Evolutionary conservation across 2,329 filamentous ascomycete genomes (phyloP).

Genomic region (Lasiodiplodia sp.): DNA sequence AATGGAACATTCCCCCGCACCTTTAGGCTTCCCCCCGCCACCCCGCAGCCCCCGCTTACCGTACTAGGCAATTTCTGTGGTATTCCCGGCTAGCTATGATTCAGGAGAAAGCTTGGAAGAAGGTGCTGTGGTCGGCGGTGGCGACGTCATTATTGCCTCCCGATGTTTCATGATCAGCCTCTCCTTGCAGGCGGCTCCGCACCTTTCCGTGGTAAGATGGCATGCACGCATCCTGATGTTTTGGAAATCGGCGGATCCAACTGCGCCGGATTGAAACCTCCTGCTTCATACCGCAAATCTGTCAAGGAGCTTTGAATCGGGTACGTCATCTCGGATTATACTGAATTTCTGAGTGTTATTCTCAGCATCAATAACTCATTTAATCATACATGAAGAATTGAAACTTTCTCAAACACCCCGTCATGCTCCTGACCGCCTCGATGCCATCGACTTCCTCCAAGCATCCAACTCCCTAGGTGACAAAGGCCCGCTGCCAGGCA

Average conservation of each 20-base stretch:
- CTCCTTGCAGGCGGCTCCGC: too few relatives aligned
- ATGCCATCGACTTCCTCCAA: not conserved
- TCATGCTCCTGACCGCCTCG: too few relatives aligned
- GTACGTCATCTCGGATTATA: not conserved
- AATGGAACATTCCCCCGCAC: too few relatives aligned
- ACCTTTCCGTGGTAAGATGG: too few relatives aligned
- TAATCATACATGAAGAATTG: too few relatives aligned
- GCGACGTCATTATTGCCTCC: not conserved
- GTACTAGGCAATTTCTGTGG: not conserved
- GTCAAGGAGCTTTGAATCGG: not conserved
- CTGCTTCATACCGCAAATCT: not conserved
- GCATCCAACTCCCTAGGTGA: slow-evolving; percentile 2
- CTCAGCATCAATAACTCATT: not conserved
- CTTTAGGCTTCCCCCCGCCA: not conserved
- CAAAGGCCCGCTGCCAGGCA: not conserved
- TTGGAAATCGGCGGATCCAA: too few relatives aligned
- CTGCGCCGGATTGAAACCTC: too few relatives aligned
- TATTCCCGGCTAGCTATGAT: not conserved
- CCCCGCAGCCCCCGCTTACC: not conserved
- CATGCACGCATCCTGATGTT: too few relatives aligned
- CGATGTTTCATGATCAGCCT: not conserved
- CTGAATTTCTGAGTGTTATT: not conserved
- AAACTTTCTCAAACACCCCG: too few relatives aligned
- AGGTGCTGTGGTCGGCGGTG: not conserved
- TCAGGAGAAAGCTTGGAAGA: not conserved